A percentile compares a stretch with the other conserved stretches of the same genome.
phyloP scores from a whole-genome alignment of 805 yeast genomes.

The Pichia deserticola region DNA sequence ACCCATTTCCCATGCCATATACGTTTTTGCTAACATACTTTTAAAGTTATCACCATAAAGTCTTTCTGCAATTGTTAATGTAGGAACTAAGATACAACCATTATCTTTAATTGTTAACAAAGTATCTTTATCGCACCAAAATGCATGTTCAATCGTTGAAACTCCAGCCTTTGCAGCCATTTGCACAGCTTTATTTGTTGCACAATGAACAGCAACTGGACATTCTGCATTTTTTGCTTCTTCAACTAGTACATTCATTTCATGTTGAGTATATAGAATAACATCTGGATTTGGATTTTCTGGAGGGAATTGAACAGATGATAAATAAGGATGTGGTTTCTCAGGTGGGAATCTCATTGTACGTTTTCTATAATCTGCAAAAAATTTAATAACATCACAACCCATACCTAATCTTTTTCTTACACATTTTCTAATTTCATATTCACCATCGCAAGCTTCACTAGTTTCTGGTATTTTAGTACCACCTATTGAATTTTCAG shows the following conservation, averaged over 20 bases:
- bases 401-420: slow-evolving; percentile 23
- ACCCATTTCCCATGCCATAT: slow-evolving; percentile 20
- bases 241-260: slow-evolving; percentile 21
- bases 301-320: slow-evolving; percentile 23
- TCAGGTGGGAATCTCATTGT: slow-evolving; percentile 25
- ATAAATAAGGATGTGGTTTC: slow-evolving; percentile 21
- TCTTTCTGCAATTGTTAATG: slow-evolving; percentile 20
- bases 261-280: slow-evolving; percentile 21
- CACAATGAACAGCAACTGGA: slow-evolving; percentile 26
- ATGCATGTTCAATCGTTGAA: slow-evolving; percentile 22
- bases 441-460: slow-evolving; percentile 25
- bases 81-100: slow-evolving; percentile 21
- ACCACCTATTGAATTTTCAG: slow-evolving; percentile 22
- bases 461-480: slow-evolving; percentile 17
- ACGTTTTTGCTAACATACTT: slow-evolving; percentile 15
- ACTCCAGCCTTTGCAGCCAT: slow-evolving; percentile 26
- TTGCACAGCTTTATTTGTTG: slow-evolving; percentile 18
- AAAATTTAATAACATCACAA: slow-evolving; percentile 23
- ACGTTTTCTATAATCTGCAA: slow-evolving; percentile 23
- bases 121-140: slow-evolving; percentile 20
- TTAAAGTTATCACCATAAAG: slow-evolving; percentile 17
- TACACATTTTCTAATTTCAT: slow-evolving; percentile 21
- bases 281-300: slow-evolving; percentile 23
- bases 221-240: slow-evolving; percentile 22
- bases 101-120: slow-evolving; percentile 15